Evolutionary conservation across 352 stramenopile species (phyloP).

Genomic region (Phytophthora fragariaefolia): DNA sequence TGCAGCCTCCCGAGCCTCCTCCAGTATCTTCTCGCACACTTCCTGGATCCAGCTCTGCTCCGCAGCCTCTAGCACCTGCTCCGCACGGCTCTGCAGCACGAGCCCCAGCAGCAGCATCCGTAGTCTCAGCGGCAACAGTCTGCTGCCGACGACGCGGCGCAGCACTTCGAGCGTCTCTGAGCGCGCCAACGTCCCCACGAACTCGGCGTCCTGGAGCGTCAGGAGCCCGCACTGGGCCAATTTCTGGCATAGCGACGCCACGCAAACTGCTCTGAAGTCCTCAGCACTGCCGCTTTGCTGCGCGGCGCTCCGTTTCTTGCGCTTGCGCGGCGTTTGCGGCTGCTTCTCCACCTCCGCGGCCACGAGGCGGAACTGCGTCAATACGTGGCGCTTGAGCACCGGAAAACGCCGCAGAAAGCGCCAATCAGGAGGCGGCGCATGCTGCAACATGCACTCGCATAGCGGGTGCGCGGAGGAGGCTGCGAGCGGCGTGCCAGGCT

Average conservation of each 20-base stretch:
- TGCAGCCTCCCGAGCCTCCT: constrained; percentile 45
- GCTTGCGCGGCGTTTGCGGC: constrained; percentile 37
- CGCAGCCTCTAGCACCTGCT: constrained; percentile 8
- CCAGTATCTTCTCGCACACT: constrained; percentile 48
- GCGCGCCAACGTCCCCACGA: constrained; percentile 23
- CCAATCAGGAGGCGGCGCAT: constrained; percentile 33
- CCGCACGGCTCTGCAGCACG: constrained; percentile 25
- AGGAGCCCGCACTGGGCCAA: constrained; percentile 54
- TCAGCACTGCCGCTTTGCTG: constrained; percentile 13
- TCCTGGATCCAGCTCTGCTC: constrained; percentile 41
- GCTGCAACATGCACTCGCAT: constrained; percentile 44
- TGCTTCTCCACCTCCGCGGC: constrained; percentile 25
- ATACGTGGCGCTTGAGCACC: constrained; percentile 58
- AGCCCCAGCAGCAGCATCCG: constrained; percentile 42
- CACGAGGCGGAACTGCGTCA: constrained; percentile 37
- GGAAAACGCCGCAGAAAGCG: constrained; percentile 42
- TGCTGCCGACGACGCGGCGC: constrained; percentile 22
- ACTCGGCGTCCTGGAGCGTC: constrained; percentile 21
- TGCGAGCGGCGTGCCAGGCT: background rate
- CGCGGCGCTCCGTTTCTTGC: constrained; percentile 23
- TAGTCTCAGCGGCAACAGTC: constrained; percentile 36
- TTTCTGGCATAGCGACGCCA: constrained; percentile 42
- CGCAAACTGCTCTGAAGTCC: constrained; percentile 36
- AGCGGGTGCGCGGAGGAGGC: constrained; percentile 32
- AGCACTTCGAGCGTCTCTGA: constrained; percentile 32